Base-by-base conservation (phyloP, 1,284 basidiomycete species). In the Veloboletus limbatus region DNA sequence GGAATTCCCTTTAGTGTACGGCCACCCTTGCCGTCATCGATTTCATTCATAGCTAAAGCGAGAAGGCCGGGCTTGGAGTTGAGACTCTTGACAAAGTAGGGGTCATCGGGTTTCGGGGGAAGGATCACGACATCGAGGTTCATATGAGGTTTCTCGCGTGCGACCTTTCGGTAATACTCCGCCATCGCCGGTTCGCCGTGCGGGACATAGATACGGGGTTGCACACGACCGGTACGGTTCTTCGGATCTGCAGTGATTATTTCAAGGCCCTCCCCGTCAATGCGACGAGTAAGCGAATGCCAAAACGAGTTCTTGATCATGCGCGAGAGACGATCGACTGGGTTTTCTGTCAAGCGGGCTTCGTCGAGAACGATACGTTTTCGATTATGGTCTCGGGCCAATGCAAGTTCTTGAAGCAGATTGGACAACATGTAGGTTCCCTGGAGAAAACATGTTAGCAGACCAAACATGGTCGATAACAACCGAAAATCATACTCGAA, bases 271-370 rank as follows among this genome's bases (percentile, higher is more conserved):
- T 97, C 93, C 0, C 92, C 94, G 63, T 99, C 97, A 61, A 99
- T 99, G 30, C 93, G 84, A 43, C 96, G 85, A 1, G 97, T 99
- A 40, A 99, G 77, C 8, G 94, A 92, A 67, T 96, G 91, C 96
- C 96, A 99, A 75, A 99, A 99, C 10, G 92, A 95, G 70, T 95
- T 85, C 65, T 88, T 90, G 72, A 99, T 99, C 96, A 99, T 98
- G 50, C 97, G 85, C 18, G 92, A 96, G 31, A 99, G 79, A 34
- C 96, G 88, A 65, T 97, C 93, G 34, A 99, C 94, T 0, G 96
- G 97, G 67, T 98, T 98, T 71, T 99, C 96, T 0, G 92, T 92
- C 43, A 99, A 76, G 49, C 95, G 88, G 16, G 93, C 85, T 68
- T 99, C 96, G 60, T 98, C 95, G n/a, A 99, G 84, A 11, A 99